Evolutionary conservation across 169 alveolate species (phyloP).

Genomic region (Cyclospora cayetanensis): DNA sequence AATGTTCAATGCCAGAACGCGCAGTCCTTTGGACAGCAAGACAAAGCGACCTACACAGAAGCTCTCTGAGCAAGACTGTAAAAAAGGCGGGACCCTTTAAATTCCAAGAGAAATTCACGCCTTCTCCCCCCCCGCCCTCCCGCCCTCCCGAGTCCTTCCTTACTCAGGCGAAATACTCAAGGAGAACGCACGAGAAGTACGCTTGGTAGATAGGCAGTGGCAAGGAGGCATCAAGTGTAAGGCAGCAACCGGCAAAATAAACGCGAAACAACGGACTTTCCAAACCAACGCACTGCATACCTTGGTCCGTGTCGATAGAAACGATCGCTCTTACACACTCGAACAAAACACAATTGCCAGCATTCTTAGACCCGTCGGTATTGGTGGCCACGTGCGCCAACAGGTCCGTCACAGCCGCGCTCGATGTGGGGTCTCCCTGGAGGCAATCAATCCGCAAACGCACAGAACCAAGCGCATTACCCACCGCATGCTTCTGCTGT

Average conservation of each 20-base stretch:
- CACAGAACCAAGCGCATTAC: background rate
- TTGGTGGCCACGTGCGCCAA: slow-evolving; percentile 96
- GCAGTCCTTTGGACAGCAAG: slow-evolving; percentile 77
- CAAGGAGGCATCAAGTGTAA: background rate
- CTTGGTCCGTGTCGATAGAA: slow-evolving; percentile 88
- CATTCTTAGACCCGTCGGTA: slow-evolving; percentile 94
- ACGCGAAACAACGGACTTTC: background rate
- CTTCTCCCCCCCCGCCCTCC: background rate
- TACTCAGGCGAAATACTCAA: background rate
- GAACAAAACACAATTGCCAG: slow-evolving; percentile 97
- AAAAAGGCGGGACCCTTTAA: background rate
- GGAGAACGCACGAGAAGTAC: background rate
- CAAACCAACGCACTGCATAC: background rate
- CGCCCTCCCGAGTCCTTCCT: background rate
- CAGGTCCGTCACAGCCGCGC: slow-evolving; percentile 91
- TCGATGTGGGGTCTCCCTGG: slow-evolving; percentile 82
- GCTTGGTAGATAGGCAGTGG: background rate
- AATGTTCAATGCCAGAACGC: slow-evolving; percentile 94
- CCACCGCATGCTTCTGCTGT: background rate
- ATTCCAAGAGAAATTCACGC: background rate
- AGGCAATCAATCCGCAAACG: slow-evolving; percentile 32
- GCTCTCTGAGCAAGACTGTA: background rate
- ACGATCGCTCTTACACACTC: slow-evolving; percentile 98
- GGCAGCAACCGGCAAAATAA: background rate
- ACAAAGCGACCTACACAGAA: background rate